Evolutionary conservation across 1,284 basidiomycete genomes (phyloP), one percentile per base, ranked within the genome.

Genomic region (Fomitopsis pinicola): DNA sequence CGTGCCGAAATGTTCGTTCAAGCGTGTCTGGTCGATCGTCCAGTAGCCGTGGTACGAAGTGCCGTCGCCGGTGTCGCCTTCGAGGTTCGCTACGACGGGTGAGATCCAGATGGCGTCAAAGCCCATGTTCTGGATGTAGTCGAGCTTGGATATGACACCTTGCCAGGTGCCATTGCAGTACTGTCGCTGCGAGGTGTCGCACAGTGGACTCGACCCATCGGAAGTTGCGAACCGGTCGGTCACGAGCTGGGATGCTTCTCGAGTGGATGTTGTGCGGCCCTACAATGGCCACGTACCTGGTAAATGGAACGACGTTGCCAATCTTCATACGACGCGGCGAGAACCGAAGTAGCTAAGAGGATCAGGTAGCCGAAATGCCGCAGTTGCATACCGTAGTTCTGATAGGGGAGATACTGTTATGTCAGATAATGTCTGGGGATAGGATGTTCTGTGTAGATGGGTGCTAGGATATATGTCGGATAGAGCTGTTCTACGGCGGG

Each of bases 141-240:
- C 89, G 55, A 93, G 78, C 71, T 90, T 90, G 66, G 83, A 79
- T 59, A 82, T 82, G 67, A 91, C 85, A 2, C 86, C 87, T 59
- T 85, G 82, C 89, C 89, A 94, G 12, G 85, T 91, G 5, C 91
- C 91, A 26, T 91, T 90, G 66, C 91, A 92, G 79, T 85, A 91
- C 8, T 78, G 80, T 59, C 81, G 80, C 42, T 78, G 69, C 42
- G 71, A 74, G 9, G 82, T 77, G 65, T 85, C 76, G 71, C 89
- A 91, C 10, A 80, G 75, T 15, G 80, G 79, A 57, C 82, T 78
- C 1, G 81, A 76, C 38, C 79, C 81, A 3, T 82, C 77, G 2
- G 83, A 71, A 64, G 84, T 80, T 9, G 89, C 87, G 68, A 86
- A 93, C 12, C 90, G 84, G 70, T 92, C 89, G 1, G 87, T 89